Conservation (phyloP, 225 moss, liverwort and hornwort genomes). For the Takakia lepidozioides region DNA sequence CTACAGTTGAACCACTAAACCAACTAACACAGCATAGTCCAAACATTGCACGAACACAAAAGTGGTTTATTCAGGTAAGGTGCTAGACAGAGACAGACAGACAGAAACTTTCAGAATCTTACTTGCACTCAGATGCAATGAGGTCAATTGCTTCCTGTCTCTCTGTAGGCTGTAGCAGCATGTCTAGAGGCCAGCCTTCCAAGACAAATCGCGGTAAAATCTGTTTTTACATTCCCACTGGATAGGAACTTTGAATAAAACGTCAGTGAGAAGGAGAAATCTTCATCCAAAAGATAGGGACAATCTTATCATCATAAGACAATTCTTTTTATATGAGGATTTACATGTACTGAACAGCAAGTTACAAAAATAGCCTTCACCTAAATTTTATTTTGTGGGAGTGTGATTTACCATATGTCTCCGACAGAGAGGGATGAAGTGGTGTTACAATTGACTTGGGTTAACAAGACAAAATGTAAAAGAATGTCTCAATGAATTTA, state of each 20-base stretch:
- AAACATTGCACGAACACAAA: not conserved
- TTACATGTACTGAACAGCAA: too few relatives aligned
- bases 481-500: too few relatives aligned
- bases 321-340: too few relatives aligned
- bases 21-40: too few relatives aligned
- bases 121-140: conserved; percentile 70
- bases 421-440: too few relatives aligned
- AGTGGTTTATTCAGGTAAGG: not conserved
- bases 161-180: conserved; percentile 58
- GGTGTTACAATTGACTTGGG: too few relatives aligned
- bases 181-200: conserved; percentile 78
- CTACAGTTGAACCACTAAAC: too few relatives aligned
- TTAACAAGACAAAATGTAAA: too few relatives aligned
- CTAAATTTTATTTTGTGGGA: too few relatives aligned
- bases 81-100: too few relatives aligned
- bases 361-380: too few relatives aligned
- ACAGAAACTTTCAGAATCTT: conserved; percentile 14
- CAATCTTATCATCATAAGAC: not conserved
- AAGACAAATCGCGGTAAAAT: conserved; percentile 89
- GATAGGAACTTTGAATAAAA: conserved; percentile 47
- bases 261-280: conserved; percentile 6
- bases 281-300: not conserved
- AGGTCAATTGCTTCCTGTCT: conserved; percentile 50
- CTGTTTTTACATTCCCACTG: conserved; percentile 68
- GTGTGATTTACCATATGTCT: too few relatives aligned